Evolutionary conservation across 176 grass and related monocot species (phyloP).

Genomic region (Leersia perrieri): DNA sequence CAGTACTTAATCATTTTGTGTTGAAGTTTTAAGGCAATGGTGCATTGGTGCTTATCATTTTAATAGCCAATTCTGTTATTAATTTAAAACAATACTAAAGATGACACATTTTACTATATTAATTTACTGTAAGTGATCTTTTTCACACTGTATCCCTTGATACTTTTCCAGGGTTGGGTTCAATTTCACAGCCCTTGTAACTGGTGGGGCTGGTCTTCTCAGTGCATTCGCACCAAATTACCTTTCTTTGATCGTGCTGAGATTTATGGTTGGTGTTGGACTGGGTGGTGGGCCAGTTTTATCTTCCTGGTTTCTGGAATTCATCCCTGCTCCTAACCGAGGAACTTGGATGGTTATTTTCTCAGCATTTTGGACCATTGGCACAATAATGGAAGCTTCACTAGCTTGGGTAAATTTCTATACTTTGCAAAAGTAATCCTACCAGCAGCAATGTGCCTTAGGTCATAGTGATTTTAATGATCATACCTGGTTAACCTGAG

Average conservation of each 20-base stretch:
- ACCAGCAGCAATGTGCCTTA: background rate
- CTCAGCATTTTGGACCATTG: slow-evolving; percentile 77
- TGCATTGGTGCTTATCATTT: background rate
- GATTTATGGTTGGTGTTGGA: slow-evolving; percentile 91
- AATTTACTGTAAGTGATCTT: slow-evolving; percentile 5
- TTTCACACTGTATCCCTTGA: slow-evolving; percentile 20
- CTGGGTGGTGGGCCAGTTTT: slow-evolving; percentile 83
- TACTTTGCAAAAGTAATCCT: slow-evolving; percentile 18
- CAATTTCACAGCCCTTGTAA: slow-evolving; percentile 88
- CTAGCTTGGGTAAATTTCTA: slow-evolving; percentile 80
- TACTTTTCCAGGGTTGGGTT: slow-evolving; percentile 79
- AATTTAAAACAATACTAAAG: background rate
- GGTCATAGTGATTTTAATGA: background rate
- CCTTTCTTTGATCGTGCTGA: slow-evolving; percentile 66
- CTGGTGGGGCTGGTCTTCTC: slow-evolving; percentile 77
- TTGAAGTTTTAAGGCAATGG: background rate
- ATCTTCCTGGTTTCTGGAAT: slow-evolving; percentile 94
- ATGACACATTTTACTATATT: background rate
- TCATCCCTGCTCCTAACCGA: slow-evolving; percentile 85
- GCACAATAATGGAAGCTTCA: slow-evolving; percentile 97
- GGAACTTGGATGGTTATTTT: slow-evolving; percentile 95
- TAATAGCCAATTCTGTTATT: background rate
- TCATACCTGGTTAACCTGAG: background rate
- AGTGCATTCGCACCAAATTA: slow-evolving; percentile 94
- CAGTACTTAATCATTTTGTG: background rate